Evolutionary conservation across 176 grass and related monocot species (phyloP).

Genomic region (Chloris gayana): DNA sequence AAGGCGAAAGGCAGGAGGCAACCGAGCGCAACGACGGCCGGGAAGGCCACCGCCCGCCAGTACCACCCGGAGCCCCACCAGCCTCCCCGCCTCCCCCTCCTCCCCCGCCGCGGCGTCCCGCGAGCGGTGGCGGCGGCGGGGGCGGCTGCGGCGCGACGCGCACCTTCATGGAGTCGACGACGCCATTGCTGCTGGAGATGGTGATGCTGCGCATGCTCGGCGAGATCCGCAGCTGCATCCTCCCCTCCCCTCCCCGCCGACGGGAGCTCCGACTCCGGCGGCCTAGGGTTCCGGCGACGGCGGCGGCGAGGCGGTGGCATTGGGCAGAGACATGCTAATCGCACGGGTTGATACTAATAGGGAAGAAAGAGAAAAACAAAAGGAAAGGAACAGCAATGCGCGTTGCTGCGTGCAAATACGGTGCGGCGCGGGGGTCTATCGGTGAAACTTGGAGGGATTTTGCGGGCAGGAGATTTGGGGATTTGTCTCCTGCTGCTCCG

Average conservation of each 20-base stretch:
- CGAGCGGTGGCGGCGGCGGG: slow-evolving; percentile 48
- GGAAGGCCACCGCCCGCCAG: slow-evolving; percentile 53
- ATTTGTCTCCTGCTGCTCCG: slow-evolving; percentile 15
- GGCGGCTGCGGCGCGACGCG: slow-evolving; percentile 79
- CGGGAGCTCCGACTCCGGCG: slow-evolving; percentile 55
- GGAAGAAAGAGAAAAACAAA: neutral
- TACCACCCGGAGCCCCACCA: slow-evolving; percentile 41
- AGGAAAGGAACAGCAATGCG: slow-evolving; percentile 28
- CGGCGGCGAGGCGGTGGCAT: slow-evolving; percentile 61
- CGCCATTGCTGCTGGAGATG: slow-evolving; percentile 96
- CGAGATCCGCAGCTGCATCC: slow-evolving; percentile 99
- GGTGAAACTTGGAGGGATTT: slow-evolving; percentile 40
- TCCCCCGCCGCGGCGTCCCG: slow-evolving; percentile 36
- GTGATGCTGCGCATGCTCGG: slow-evolving; percentile 99
- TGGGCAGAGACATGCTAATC: slow-evolving; percentile 69
- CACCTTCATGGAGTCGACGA: slow-evolving; percentile 95
- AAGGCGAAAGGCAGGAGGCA: slow-evolving; percentile 84
- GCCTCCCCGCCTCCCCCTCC: slow-evolving; percentile 29
- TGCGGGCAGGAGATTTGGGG: slow-evolving; percentile 23
- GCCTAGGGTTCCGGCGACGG: slow-evolving; percentile 61
- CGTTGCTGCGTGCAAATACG: slow-evolving; percentile 39
- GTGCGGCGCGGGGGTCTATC: slow-evolving; percentile 15
- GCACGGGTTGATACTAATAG: slow-evolving; percentile 47
- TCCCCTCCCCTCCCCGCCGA: slow-evolving; percentile 61
- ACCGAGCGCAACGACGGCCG: slow-evolving; percentile 61